Evolutionary conservation across 2,329 filamentous ascomycete genomes (phyloP).

Genomic region (Penicillium palitans): DNA sequence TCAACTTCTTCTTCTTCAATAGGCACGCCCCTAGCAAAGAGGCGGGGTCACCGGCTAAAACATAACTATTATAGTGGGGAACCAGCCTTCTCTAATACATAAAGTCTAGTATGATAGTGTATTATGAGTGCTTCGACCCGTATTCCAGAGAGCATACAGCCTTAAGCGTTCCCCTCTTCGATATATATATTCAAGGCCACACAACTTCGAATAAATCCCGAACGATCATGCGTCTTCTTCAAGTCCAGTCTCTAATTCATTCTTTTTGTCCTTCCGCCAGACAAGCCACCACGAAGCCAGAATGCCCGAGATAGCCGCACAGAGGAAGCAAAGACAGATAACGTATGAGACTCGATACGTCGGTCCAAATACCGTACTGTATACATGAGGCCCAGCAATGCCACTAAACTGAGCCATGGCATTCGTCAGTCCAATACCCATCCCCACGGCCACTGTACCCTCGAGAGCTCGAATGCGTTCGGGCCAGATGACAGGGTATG

Average conservation of each 20-base stretch:
- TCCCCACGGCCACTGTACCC: slow-evolving; percentile 43
- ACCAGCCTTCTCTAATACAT: too few relatives aligned
- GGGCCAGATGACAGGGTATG: slow-evolving; percentile 49
- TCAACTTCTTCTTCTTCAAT: too few relatives aligned
- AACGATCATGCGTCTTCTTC: background rate
- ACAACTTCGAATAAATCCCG: background rate
- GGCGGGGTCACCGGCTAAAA: too few relatives aligned
- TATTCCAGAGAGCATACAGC: too few relatives aligned
- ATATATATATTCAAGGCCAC: background rate
- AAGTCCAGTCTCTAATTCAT: background rate
- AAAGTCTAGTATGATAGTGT: too few relatives aligned
- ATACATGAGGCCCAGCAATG: slow-evolving; percentile 45
- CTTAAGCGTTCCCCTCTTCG: too few relatives aligned
- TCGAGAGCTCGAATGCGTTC: slow-evolving; percentile 46
- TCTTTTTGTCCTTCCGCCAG: slow-evolving; percentile 20
- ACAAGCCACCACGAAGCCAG: slow-evolving; percentile 29
- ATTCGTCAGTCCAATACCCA: slow-evolving; percentile 47
- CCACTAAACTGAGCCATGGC: slow-evolving; percentile 47
- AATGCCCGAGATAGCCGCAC: slow-evolving; percentile 32
- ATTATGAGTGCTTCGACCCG: too few relatives aligned
- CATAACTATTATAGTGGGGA: too few relatives aligned
- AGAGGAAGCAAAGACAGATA: slow-evolving; percentile 38
- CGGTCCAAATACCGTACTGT: slow-evolving; percentile 44
- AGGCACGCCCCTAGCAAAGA: too few relatives aligned
- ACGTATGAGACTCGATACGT: slow-evolving; percentile 40